These are phyloP conservation scores for Neurospora sp. DNA, from an alignment of 2,329 filamentous ascomycete species.

Conservation along the genomic window DNA sequence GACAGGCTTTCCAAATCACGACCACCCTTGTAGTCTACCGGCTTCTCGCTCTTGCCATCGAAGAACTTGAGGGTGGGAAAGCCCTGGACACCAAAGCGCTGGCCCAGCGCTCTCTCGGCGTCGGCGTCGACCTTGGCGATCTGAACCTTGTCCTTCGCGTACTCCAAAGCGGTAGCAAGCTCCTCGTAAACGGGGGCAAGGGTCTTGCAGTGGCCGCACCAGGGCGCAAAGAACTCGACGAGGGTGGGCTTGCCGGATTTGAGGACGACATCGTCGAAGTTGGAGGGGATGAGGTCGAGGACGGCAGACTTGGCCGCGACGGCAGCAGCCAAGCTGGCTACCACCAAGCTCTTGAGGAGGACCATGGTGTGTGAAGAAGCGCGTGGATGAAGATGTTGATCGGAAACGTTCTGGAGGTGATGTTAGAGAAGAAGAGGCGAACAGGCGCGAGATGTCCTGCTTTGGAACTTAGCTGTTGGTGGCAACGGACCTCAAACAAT, in stretches of 20 bases:
- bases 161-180: conserved; percentile 64
- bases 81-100: conserved; percentile 79
- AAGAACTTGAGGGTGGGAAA: conserved; percentile 98
- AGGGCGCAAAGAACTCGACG: conserved; percentile 96
- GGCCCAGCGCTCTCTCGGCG: conserved; percentile 71
- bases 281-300: conserved; percentile 76
- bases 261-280: conserved; percentile 85
- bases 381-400: background rate
- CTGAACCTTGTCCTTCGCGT: conserved; percentile 60
- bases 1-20: conserved; percentile 79
- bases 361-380: conserved; percentile 34
- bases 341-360: conserved; percentile 49
- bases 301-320: conserved; percentile 70
- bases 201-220: conserved; percentile 99
- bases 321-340: conserved; percentile 43
- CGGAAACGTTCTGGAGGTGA: background rate
- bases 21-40: conserved; percentile 75
- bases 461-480: conserved; percentile 1
- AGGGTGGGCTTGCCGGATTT: conserved; percentile 91
- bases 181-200: conserved; percentile 94
- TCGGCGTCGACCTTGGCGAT: conserved; percentile 97
- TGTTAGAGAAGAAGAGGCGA: conserved; percentile 1
- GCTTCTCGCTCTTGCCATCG: conserved; percentile 82
- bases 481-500: conserved; percentile 7
- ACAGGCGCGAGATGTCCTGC: background rate